phyloP scores from a whole-genome alignment of 176 grass and related monocot species.

The Alloteropsis semialata region DNA sequence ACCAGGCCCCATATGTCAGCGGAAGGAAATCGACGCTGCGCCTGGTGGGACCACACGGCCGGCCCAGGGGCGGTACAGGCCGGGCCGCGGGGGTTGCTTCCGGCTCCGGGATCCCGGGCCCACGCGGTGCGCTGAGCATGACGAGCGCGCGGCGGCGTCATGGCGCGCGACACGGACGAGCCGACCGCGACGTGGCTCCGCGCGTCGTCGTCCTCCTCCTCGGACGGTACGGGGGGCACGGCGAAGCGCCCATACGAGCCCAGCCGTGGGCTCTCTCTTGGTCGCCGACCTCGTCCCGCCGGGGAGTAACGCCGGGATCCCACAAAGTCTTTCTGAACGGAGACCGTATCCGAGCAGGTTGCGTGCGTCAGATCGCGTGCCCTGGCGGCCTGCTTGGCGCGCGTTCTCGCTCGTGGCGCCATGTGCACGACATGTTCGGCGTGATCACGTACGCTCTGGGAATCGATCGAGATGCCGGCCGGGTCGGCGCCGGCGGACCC shows the following conservation, averaged over 20 bases:
- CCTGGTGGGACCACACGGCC: not conserved
- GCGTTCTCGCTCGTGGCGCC: not conserved
- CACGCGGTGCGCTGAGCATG: not conserved
- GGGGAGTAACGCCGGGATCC: not conserved
- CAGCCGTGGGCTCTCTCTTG: not conserved
- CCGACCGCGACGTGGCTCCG: slow-evolving; percentile 16
- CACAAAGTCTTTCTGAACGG: not conserved
- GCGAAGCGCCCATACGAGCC: not conserved
- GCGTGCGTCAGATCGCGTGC: not conserved
- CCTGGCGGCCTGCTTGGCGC: not conserved
- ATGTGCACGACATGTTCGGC: not conserved
- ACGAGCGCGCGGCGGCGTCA: not conserved
- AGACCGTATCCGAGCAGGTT: not conserved
- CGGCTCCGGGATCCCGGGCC: no score
- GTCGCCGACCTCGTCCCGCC: not conserved
- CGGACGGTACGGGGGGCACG: not conserved
- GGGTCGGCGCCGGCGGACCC: not conserved
- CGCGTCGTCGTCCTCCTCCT: not conserved
- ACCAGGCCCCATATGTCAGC: not conserved
- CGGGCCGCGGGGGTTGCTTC: no score
- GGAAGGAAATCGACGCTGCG: not conserved
- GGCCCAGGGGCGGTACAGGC: no score
- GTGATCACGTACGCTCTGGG: not conserved
- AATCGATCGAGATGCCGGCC: not conserved
- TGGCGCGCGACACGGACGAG: not conserved